Conservation (phyloP, 1,284 basidiomycete genomes). For the Microbotryum silenes-acaulis region DNA sequence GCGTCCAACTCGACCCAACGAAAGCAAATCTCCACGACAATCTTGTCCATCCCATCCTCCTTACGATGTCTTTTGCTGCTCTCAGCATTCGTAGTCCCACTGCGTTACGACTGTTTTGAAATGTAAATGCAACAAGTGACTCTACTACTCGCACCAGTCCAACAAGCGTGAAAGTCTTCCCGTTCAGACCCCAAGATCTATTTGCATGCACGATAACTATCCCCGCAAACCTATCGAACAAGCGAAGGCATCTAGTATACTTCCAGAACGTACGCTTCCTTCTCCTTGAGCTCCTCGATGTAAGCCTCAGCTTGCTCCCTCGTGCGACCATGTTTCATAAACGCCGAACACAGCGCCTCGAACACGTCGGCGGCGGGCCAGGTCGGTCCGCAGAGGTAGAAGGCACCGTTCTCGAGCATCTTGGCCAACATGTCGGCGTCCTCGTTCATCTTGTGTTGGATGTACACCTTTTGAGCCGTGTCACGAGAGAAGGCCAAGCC, state of each 20-base stretch:
- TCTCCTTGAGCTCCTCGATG: slow-evolving; percentile 87
- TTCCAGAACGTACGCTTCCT: slow-evolving; percentile 95
- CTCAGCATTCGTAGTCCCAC: no score
- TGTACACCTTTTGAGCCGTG: slow-evolving; percentile 83
- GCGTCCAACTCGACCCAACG: no score
- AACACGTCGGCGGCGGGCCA: slow-evolving; percentile 98
- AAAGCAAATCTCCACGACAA: no score
- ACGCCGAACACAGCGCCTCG: slow-evolving; percentile 74
- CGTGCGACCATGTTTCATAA: slow-evolving; percentile 62
- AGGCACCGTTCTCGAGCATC: slow-evolving; percentile 63
- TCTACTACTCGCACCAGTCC: no score
- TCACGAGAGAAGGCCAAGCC: slow-evolving; percentile 97
- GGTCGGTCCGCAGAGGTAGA: slow-evolving; percentile 80
- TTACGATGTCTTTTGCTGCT: no score
- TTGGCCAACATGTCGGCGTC: slow-evolving; percentile 69
- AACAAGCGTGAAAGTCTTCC: no score
- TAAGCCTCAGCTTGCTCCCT: slow-evolving; percentile 66
- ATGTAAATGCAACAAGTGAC: no score
- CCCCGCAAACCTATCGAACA: neutral
- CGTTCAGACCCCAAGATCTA: no score
- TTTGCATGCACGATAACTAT: no score
- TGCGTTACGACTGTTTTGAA: no score
- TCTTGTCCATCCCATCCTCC: no score
- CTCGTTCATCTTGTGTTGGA: slow-evolving; percentile 95
- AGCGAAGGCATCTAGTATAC: slow-evolving; percentile 44